Evolutionary conservation across 2,329 filamentous ascomycete genomes (phyloP).

Genomic region (Trichoderma atrobrunneum): DNA sequence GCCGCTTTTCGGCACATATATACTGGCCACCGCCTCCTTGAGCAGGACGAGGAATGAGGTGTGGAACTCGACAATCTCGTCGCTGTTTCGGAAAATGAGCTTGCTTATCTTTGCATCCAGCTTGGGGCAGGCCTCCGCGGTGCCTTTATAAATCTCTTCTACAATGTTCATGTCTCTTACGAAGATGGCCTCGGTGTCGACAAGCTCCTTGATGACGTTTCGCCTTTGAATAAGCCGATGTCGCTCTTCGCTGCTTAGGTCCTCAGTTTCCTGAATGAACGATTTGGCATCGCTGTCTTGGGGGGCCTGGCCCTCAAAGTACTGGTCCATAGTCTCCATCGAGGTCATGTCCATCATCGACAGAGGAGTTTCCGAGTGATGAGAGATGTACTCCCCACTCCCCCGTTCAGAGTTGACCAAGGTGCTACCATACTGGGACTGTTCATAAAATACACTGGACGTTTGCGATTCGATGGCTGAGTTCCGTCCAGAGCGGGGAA

Average conservation of each 20-base stretch:
- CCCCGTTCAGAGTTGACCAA: constrained; percentile 44
- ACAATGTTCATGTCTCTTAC: constrained; percentile 96
- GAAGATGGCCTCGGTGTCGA: constrained; percentile 90
- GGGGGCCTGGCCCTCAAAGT: constrained; percentile 36
- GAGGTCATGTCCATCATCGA: constrained; percentile 47
- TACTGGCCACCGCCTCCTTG: constrained; percentile 73
- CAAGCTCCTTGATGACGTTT: constrained; percentile 83
- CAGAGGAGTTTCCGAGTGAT: constrained; percentile 43
- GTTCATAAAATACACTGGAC: constrained; percentile 40
- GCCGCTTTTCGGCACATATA: constrained; percentile 66
- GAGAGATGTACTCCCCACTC: constrained; percentile 45
- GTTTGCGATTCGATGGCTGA: constrained; percentile 41
- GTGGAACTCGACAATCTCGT: constrained; percentile 86
- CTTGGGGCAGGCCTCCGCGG: constrained; percentile 75
- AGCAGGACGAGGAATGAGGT: constrained; percentile 74
- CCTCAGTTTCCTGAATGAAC: constrained; percentile 38
- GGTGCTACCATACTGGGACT: constrained; percentile 39
- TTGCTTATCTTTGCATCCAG: constrained; percentile 83
- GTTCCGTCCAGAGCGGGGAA: constrained; percentile 40
- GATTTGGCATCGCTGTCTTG: constrained; percentile 39
- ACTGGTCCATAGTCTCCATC: constrained; percentile 42
- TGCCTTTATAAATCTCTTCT: constrained; percentile 96
- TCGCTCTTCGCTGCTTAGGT: constrained; percentile 52
- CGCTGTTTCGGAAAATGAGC: constrained; percentile 86
- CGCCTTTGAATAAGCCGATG: constrained; percentile 76